Base-by-base conservation (phyloP, 164 flowering plant species). In the Liquidambar formosana region DNA sequence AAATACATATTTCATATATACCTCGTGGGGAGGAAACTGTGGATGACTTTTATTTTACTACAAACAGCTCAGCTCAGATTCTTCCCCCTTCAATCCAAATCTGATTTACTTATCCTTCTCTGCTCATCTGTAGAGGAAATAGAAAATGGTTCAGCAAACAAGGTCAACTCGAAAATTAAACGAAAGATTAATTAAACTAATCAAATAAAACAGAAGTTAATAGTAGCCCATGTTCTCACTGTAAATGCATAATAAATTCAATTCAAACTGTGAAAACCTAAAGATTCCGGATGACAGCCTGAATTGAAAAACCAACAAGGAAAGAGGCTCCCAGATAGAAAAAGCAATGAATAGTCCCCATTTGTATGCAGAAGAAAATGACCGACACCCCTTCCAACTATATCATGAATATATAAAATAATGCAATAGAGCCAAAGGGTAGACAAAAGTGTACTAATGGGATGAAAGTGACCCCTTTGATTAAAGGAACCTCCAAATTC, bases 331-430 rank as follows among this genome's bases (percentile, higher is more conserved):
- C 41, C 41, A 33, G 41, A 33, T 33, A 33, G 41, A 33, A 33
- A 75, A 33, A 33, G 41, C 41, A 33, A 33, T 33, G 75, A 74
- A 38, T 15, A 15, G 77, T 73, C 73, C 49, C 54, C 66, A 49
- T 70, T 59, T 63, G 51, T 58, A 59, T 45, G 70, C 63, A 74
- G 22, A 68, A 64, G 78, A 77, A 79, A 79, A 68, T 54, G 79
- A 79, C 81, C 71, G 71, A 72, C 79, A 73, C 73, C 67, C 13
- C 66, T 64, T 59, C 48, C 66, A 11, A 27, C 23, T 23, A 5
- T 23, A 14, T 33, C 41, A 18, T 38, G 22, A 41, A 10, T 10
- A 53, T 71, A 72, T 63, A 56, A 72, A 65, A 69, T 45, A 45
- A 27, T 19, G n/a, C 33, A 67, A n/a, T 51, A 33, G 61, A 49